A percentile compares a stretch with the other conserved stretches of the same genome.
phyloP scores from a whole-genome alignment of 345 rosid species.

The Populus tremula region DNA sequence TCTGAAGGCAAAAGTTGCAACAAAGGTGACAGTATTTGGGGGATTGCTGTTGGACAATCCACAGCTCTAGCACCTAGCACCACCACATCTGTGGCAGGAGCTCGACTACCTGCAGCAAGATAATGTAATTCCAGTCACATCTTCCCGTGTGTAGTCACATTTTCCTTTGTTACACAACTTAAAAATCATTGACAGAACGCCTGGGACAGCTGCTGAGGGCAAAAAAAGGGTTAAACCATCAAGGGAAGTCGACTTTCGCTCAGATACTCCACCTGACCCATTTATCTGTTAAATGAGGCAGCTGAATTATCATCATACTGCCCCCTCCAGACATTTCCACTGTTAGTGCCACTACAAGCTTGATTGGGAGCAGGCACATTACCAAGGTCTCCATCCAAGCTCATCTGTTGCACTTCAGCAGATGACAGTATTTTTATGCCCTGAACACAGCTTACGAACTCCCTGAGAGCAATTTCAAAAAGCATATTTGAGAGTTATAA shows the following conservation, averaged over 20 bases:
- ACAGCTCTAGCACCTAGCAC: background rate
- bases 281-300: conserved; percentile 74
- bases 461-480: conserved; percentile 50
- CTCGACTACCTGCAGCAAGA: background rate
- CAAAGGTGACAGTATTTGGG: background rate
- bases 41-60: background rate
- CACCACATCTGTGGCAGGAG: background rate
- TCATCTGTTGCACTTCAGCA: conserved; percentile 92
- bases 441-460: conserved; percentile 84
- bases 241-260: background rate
- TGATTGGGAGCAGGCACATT: conserved; percentile 63
- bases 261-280: background rate
- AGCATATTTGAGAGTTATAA: conserved; percentile 2
- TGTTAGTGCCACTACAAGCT: conserved; percentile 83
- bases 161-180: background rate
- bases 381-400: conserved; percentile 88
- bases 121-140: background rate
- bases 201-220: background rate
- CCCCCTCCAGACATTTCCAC: conserved; percentile 85
- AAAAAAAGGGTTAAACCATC: background rate
- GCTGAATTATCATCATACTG: conserved; percentile 79
- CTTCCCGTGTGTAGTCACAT: background rate
- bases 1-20: background rate
- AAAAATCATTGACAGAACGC: background rate
- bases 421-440: conserved; percentile 88